A percentile compares a stretch with the other conserved stretches of the same genome.
phyloP scores from a whole-genome alignment of 495 filamentous ascomycete species.

The Neurospora sp. region DNA sequence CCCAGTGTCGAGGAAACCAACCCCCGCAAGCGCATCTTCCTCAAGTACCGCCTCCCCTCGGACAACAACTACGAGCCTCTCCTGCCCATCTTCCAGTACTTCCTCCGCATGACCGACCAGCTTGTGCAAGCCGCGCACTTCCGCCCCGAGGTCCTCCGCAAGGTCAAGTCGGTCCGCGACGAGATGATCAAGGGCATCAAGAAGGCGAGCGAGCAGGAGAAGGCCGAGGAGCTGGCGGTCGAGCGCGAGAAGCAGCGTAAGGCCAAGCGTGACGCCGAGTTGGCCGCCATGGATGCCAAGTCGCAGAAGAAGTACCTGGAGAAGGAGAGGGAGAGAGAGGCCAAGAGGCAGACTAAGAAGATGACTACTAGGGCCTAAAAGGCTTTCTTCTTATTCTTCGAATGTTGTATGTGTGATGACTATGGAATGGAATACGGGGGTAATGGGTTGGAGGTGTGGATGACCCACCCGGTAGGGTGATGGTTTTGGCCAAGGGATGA shows the following conservation, averaged over 20 bases:
- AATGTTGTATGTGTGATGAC: background rate
- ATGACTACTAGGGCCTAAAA: slow-evolving; percentile 41
- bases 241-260: slow-evolving; percentile 82
- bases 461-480: background rate
- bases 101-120: slow-evolving; percentile 72
- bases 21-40: slow-evolving; percentile 76
- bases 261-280: slow-evolving; percentile 75
- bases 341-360: slow-evolving; percentile 64
- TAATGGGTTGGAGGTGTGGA: background rate
- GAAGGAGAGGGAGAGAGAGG: slow-evolving; percentile 75
- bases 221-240: slow-evolving; percentile 74
- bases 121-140: slow-evolving; percentile 71
- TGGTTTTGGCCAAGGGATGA: background rate
- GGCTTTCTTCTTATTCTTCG: background rate
- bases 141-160: slow-evolving; percentile 80
- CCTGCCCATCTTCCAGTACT: slow-evolving; percentile 68
- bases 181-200: slow-evolving; percentile 71
- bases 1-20: slow-evolving; percentile 71
- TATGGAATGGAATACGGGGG: background rate
- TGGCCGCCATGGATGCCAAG: slow-evolving; percentile 78
- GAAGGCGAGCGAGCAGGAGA: slow-evolving; percentile 79
- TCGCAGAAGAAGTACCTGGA: slow-evolving; percentile 95
- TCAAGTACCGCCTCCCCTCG: slow-evolving; percentile 63
- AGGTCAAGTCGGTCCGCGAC: slow-evolving; percentile 70
- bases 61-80: slow-evolving; percentile 53